Conservation (phyloP, 2,329 filamentous ascomycete genomes). For the Hypocreales sp. region DNA sequence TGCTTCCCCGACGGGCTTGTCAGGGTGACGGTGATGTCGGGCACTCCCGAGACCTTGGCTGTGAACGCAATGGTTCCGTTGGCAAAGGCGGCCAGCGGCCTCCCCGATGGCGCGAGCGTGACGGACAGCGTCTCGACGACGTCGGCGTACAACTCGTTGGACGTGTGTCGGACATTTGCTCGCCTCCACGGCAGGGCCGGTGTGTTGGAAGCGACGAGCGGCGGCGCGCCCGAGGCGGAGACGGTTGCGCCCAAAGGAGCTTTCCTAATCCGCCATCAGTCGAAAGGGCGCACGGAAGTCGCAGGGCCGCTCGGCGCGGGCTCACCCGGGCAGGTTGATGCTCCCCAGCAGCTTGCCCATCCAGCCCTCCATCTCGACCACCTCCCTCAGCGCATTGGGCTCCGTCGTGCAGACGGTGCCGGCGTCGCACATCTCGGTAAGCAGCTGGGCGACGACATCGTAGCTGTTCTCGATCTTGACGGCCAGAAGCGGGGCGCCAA, state of each 20-base stretch:
- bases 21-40: constrained; percentile 72
- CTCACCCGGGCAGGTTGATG: constrained; percentile 65
- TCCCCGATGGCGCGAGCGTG: constrained; percentile 78
- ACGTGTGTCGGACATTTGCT: constrained; percentile 86
- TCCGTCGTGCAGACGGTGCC: constrained; percentile 84
- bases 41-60: constrained; percentile 84
- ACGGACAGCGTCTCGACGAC: constrained; percentile 81
- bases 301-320: neutral
- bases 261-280: constrained; percentile 17
- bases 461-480: constrained; percentile 81
- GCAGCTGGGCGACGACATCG: constrained; percentile 82
- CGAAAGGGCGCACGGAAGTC: constrained; percentile 1
- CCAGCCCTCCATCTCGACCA: constrained; percentile 82
- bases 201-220: constrained; percentile 27
- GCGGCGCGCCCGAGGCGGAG: constrained; percentile 21
- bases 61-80: constrained; percentile 92
- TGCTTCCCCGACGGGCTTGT: constrained; percentile 70
- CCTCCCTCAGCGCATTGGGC: constrained; percentile 77
- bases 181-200: constrained; percentile 71
- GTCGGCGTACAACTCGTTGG: constrained; percentile 94
- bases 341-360: constrained; percentile 79
- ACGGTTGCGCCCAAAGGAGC: constrained; percentile 20
- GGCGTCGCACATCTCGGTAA: constrained; percentile 93
- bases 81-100: constrained; percentile 72
- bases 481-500: constrained; percentile 73